Percentiles rank a stretch among this genome's conserved stretches.
Conservation (phyloP, 2,329 filamentous ascomycete genomes). For the Mollisiaceae sp. region DNA sequence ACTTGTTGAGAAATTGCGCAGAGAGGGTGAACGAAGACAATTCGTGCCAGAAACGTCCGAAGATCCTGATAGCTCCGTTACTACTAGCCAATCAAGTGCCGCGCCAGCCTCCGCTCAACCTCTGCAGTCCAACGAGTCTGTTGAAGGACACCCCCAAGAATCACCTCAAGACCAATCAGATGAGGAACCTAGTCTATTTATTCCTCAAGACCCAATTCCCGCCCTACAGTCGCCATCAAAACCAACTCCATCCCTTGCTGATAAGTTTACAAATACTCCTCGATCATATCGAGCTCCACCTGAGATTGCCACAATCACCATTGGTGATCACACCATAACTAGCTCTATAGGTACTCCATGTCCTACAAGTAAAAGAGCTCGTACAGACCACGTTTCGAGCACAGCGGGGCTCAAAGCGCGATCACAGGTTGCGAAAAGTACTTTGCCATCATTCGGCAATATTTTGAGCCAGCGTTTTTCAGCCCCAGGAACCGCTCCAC, state of each 20-base stretch:
- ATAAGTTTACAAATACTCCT: conserved; percentile 33
- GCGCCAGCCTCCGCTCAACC: conserved; percentile 9
- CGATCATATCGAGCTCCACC: conserved; percentile 30
- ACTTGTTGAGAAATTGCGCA: conserved; percentile 34
- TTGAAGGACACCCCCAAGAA: conserved; percentile 38
- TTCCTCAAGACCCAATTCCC: conserved; percentile 32
- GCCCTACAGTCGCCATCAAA: conserved; percentile 37
- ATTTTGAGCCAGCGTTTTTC: conserved; percentile 40
- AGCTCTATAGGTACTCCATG: conserved; percentile 40
- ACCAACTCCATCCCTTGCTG: conserved; percentile 32
- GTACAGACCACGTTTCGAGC: conserved; percentile 21
- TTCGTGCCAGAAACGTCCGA: conserved; percentile 24
- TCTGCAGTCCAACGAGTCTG: neutral
- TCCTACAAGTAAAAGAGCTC: conserved; percentile 32
- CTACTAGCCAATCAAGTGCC: conserved; percentile 28
- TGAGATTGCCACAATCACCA: conserved; percentile 43
- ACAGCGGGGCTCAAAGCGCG: conserved; percentile 13
- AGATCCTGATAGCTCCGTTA: conserved; percentile 31
- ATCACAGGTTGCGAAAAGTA: conserved; percentile 4
- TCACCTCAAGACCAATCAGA: conserved; percentile 16
- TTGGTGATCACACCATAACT: conserved; percentile 41
- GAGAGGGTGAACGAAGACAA: conserved; percentile 27
- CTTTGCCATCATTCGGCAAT: conserved; percentile 39
- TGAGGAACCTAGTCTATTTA: conserved; percentile 11
- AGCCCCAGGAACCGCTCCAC: conserved; percentile 34